Evolutionary conservation across 257 asterid genomes (phyloP).

Genomic region (Cinchona pubescens): DNA sequence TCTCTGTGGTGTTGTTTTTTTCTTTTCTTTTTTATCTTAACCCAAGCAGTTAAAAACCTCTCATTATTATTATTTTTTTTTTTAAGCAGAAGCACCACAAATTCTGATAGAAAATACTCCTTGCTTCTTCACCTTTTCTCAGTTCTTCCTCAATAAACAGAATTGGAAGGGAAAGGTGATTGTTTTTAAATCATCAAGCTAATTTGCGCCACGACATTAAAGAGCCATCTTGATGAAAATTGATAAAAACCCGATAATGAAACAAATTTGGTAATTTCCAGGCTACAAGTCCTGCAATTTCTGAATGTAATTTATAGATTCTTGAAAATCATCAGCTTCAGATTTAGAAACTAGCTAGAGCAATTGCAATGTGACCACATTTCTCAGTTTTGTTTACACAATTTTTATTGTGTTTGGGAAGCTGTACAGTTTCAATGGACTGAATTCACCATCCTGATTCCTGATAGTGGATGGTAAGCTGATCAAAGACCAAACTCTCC

Average conservation of each 20-base stretch:
- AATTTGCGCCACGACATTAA: not conserved
- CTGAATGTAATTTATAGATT: no score
- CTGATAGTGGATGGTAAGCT: not conserved
- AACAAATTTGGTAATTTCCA: not conserved
- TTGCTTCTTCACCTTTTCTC: not conserved
- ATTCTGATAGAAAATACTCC: not conserved
- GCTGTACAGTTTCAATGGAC: no score
- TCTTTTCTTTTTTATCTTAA: not conserved
- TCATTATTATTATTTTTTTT: not conserved
- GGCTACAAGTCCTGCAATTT: not conserved
- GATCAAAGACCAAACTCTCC: not conserved
- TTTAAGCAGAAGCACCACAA: no score
- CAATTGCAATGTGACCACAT: no score
- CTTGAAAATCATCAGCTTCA: no score
- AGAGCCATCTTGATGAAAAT: not conserved
- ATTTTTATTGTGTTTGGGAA: no score
- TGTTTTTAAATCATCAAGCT: not conserved
- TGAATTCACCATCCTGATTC: no score
- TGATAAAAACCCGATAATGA: not conserved
- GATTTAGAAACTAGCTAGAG: no score
- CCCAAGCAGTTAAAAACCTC: not conserved
- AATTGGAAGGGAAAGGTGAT: not conserved
- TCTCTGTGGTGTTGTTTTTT: constrained; percentile 7
- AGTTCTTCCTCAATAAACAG: not conserved
- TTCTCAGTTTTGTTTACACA: no score